phyloP scores from a whole-genome alignment of 106 monocot genomes.

The Vanilla planifolia region DNA sequence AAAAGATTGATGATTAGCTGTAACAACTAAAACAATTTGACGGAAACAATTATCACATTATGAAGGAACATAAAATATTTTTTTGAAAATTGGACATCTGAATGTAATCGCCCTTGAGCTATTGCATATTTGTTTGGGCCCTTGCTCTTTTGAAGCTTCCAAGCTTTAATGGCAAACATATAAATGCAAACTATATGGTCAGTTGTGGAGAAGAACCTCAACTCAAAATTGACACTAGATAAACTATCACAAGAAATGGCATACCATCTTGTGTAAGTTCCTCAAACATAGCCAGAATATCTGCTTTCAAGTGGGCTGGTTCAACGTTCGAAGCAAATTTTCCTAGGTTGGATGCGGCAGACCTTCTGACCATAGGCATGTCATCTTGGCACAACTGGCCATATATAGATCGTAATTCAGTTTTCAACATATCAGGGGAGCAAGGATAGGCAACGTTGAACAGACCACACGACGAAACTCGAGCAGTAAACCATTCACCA shows the following conservation, averaged over 20 bases:
- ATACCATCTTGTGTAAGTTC: conserved; percentile 90
- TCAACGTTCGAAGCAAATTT: conserved; percentile 89
- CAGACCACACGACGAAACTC: conserved; percentile 83
- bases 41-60: too few species aligned
- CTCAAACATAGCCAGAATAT: conserved; percentile 83
- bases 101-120: too few species aligned
- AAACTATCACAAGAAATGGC: background rate
- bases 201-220: background rate
- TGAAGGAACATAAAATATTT: too few species aligned
- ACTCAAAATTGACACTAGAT: background rate
- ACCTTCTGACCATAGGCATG: conserved; percentile 96
- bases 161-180: background rate
- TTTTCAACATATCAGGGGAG: conserved; percentile 66
- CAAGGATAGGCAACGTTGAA: conserved; percentile 91
- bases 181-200: background rate
- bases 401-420: conserved; percentile 74
- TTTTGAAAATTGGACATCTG: too few species aligned
- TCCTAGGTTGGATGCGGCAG: conserved; percentile 85
- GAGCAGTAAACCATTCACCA: conserved; percentile 96
- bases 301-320: conserved; percentile 59
- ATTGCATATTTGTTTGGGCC: too few species aligned
- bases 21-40: too few species aligned
- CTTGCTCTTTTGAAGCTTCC: too few species aligned
- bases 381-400: conserved; percentile 88
- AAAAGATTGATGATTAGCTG: too few species aligned